Base-by-base conservation (phyloP, 2,329 filamentous ascomycete genomes). In the Epicoccum nigrum region DNA sequence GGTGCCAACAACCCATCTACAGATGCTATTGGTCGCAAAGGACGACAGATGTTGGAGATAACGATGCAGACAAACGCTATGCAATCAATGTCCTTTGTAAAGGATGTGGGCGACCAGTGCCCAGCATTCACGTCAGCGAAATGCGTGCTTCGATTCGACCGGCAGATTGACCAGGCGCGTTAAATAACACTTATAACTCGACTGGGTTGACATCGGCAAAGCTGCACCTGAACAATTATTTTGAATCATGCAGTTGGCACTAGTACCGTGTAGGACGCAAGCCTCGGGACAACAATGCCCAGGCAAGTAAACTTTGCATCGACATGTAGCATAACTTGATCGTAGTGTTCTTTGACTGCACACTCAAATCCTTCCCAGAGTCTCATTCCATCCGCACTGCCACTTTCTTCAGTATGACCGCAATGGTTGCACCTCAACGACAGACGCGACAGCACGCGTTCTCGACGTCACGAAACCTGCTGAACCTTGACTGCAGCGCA, bases 401-500 rank as follows among this genome's bases (percentile, higher is more conserved):
- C 20, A 9, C 28, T 5, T 21, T 15, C 16, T 33, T 12, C 19
- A 12, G 32, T 30, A 47, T 52, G 44, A 47, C 8, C 19, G 39
- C 38, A 48, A 62, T 54, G 51, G 44, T 48, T 8, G 35, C 51
- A 28, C 49, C 32, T 34, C 53, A 39, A 25, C 21, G 48, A n/a
- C 41, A 53, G 21, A 47, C 37, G 37, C 55, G 56, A 27, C 60
- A 61, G 44, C 38, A 47, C 32, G 21, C 43, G 33, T 30, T 30
- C 30, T 33, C 46, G 6, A 34, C 51, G 16, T 46, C 53, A 33
- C 57, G 50, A 30, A 58, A 56, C 38, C 51, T 63, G 33, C 41
- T 63, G 37, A 55, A 55, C 20, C 57, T 63, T 25, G 60, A 63
- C 42, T 63, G 60, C 53, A 63, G 60, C 38, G 51, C 59, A 25